Conservation (phyloP, 495 filamentous ascomycete species). For the Opeltia flavorubescens region DNA sequence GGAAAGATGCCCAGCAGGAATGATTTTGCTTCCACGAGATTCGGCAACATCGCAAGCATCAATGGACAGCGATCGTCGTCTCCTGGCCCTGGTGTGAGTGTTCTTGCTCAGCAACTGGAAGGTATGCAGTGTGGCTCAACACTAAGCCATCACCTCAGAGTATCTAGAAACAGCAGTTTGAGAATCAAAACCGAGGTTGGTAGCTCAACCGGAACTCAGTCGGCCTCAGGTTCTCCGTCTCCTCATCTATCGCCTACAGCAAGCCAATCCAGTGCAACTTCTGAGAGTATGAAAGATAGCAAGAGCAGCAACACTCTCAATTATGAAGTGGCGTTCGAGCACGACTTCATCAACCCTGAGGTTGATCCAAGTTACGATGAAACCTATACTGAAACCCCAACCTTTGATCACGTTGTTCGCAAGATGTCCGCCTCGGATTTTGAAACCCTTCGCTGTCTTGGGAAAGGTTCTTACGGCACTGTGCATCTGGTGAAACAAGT, state of each 20-base stretch:
- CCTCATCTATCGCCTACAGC: conserved; percentile 29
- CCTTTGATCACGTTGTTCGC: conserved; percentile 34
- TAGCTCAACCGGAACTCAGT: conserved; percentile 26
- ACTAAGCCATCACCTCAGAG: not conserved
- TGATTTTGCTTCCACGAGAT: conserved; percentile 15
- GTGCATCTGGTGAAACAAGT: conserved; percentile 84
- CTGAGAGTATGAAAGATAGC: conserved; percentile 38
- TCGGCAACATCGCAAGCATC: conserved; percentile 29
- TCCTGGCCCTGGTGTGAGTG: conserved; percentile 57
- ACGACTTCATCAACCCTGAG: conserved; percentile 74
- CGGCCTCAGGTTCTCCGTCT: conserved; percentile 12
- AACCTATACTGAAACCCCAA: conserved; percentile 13
- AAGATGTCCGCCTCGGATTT: conserved; percentile 93
- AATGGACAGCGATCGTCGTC: conserved; percentile 44
- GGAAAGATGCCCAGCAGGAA: conserved; percentile 29
- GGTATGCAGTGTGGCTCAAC: conserved; percentile 25
- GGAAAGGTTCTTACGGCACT: conserved; percentile 90
- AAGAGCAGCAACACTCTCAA: conserved; percentile 44
- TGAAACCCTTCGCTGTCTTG: conserved; percentile 81
- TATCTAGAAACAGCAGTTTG: not conserved
- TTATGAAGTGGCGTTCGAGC: conserved; percentile 78
- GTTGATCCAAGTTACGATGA: conserved; percentile 21
- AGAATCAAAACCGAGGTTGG: conserved; percentile 21
- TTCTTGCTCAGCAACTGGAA: conserved; percentile 63
- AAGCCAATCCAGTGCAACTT: conserved; percentile 40